Evolutionary conservation across 306 rosid genomes (phyloP).

Genomic region (Acacia crassicarpa): DNA sequence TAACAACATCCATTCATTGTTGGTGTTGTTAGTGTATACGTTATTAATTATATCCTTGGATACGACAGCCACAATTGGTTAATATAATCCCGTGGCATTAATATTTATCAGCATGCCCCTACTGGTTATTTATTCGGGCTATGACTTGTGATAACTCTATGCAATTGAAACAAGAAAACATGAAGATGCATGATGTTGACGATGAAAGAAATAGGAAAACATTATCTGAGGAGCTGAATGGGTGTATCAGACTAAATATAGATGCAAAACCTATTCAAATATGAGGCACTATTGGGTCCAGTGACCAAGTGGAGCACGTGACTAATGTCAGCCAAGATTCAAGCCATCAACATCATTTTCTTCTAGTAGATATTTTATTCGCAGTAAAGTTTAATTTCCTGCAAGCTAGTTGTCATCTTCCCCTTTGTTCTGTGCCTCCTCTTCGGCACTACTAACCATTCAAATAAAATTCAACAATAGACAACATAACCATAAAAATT

Average conservation of each 20-base stretch:
- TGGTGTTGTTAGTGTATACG: background rate
- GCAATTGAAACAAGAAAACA: background rate
- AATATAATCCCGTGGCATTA: background rate
- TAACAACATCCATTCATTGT: background rate
- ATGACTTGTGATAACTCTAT: background rate
- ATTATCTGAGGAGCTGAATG: background rate
- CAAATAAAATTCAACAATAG: background rate
- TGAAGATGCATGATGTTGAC: background rate
- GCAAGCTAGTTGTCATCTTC: slow-evolving; percentile 37
- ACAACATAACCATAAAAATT: background rate
- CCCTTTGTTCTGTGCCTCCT: slow-evolving; percentile 32
- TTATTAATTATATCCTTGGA: background rate
- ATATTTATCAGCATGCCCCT: background rate
- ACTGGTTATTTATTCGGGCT: background rate
- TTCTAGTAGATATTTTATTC: slow-evolving; percentile 14
- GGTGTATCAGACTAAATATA: background rate
- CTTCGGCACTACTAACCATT: background rate
- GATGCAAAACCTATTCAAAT: background rate
- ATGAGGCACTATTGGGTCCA: slow-evolving; percentile 34
- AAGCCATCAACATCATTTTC: slow-evolving; percentile 30
- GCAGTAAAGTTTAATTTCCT: slow-evolving; percentile 14
- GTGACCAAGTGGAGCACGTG: slow-evolving; percentile 46
- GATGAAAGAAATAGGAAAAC: background rate
- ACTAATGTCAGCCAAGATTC: slow-evolving; percentile 35
- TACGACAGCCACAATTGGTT: background rate